Conservation (phyloP, 805 yeast genomes). For the Sugiyamaella americana region DNA sequence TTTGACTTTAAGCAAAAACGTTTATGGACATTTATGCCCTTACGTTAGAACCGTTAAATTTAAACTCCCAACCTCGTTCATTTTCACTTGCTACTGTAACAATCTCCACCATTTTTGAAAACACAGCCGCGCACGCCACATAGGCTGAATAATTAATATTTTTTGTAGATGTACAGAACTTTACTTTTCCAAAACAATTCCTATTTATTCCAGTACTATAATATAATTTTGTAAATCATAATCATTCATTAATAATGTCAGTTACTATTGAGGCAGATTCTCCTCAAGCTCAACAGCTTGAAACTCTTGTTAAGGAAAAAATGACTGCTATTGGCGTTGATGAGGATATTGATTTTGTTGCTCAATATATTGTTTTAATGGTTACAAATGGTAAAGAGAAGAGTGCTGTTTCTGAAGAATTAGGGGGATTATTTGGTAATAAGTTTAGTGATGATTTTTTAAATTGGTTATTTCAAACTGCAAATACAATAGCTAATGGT, state of each 20-base stretch:
- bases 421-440: constrained; percentile 24
- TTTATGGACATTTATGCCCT: no score
- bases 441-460: constrained; percentile 22
- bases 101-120: no score
- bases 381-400: constrained; percentile 22
- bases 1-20: no score
- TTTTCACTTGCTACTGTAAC: no score
- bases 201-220: background rate
- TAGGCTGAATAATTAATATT: no score
- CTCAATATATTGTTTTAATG: constrained; percentile 28
- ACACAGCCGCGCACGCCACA: no score
- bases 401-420: constrained; percentile 22
- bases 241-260: constrained; percentile 7
- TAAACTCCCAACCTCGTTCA: no score
- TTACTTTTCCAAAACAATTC: no score
- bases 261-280: constrained; percentile 8
- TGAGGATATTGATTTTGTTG: constrained; percentile 25
- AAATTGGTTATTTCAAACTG: constrained; percentile 22
- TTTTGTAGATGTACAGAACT: no score
- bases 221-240: no score
- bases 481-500: constrained; percentile 8
- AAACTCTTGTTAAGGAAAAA: constrained; percentile 16
- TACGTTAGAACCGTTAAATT: no score
- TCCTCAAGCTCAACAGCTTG: constrained; percentile 17
- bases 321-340: constrained; percentile 22